Conservation (phyloP, 257 asterid genomes). For the Solanum corneliomulleri region DNA sequence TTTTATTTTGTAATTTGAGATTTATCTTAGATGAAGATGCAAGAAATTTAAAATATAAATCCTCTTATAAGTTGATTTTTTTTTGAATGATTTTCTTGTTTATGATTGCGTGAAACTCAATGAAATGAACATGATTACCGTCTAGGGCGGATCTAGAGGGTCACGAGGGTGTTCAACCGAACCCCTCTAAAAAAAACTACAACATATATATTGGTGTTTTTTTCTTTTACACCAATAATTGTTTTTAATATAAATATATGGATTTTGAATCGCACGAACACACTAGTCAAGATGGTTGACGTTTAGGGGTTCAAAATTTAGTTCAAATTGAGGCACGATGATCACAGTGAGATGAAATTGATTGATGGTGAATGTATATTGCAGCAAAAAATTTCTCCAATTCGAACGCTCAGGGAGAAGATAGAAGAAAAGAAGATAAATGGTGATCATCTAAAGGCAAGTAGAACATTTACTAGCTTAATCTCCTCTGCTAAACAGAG, state of each 20-base stretch:
- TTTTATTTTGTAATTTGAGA: not conserved
- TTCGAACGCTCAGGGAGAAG: conserved; percentile 59
- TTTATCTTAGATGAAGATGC: not conserved
- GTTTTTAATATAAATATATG: not conserved
- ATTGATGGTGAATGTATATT: not conserved
- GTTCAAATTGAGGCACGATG: not conserved
- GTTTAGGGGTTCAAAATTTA: not conserved
- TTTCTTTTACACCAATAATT: not conserved
- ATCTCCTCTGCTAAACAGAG: not conserved
- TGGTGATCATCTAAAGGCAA: conserved; percentile 11
- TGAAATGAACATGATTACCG: not conserved
- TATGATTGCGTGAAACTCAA: not conserved
- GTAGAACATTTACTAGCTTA: not conserved
- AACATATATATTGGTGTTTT: not conserved
- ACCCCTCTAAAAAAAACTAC: not conserved
- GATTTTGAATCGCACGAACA: not conserved
- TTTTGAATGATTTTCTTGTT: not conserved
- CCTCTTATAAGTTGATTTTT: not conserved
- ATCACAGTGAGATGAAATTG: not conserved
- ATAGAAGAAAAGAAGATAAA: conserved; percentile 36
- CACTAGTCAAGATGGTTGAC: not conserved
- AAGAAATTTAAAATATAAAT: not conserved
- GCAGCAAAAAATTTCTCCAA: conserved; percentile 34
- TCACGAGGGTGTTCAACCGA: not conserved
- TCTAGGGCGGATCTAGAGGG: not conserved